Evolutionary conservation across 768 basidiomycete species (phyloP).

Genomic region (Galerina sulciceps): DNA sequence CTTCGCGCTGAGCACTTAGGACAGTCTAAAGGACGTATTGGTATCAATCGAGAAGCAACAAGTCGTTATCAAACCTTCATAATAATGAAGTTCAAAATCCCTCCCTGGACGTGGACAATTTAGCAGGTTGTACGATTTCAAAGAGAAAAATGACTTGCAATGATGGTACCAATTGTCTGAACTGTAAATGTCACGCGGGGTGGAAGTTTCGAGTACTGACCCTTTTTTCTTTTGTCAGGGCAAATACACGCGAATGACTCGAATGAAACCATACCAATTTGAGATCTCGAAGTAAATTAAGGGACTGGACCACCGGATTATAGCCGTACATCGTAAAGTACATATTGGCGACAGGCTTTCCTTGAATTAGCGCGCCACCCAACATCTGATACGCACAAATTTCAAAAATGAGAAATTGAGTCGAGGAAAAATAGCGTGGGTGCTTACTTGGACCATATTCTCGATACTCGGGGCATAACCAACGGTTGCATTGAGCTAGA

Average conservation of each 20-base stretch:
- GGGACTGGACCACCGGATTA: slow-evolving; percentile 49
- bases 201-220: slow-evolving; percentile 57
- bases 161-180: slow-evolving; percentile 57
- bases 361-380: slow-evolving; percentile 48
- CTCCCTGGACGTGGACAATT: slow-evolving; percentile 34
- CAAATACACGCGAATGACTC: no score
- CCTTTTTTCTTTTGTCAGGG: slow-evolving; percentile 11
- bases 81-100: slow-evolving; percentile 51
- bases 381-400: slow-evolving; percentile 40
- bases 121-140: not conserved
- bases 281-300: slow-evolving; percentile 54
- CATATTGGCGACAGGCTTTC: slow-evolving; percentile 54
- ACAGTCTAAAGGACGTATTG: slow-evolving; percentile 18
- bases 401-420: no score
- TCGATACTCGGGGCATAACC: slow-evolving; percentile 22
- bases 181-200: slow-evolving; percentile 61
- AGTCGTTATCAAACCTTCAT: slow-evolving; percentile 44
- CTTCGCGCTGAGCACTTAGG: slow-evolving; percentile 34
- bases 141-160: slow-evolving; percentile 32
- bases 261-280: slow-evolving; percentile 41
- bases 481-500: slow-evolving; percentile 40
- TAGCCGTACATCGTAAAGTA: slow-evolving; percentile 45
- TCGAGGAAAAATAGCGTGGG: no score
- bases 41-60: no score
- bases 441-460: slow-evolving; percentile 33